Percentiles rank a stretch among this genome's conserved stretches.
These are phyloP conservation scores for Tuber aestivum DNA, from an alignment of 495 filamentous ascomycete species.

Conservation along the genomic window DNA sequence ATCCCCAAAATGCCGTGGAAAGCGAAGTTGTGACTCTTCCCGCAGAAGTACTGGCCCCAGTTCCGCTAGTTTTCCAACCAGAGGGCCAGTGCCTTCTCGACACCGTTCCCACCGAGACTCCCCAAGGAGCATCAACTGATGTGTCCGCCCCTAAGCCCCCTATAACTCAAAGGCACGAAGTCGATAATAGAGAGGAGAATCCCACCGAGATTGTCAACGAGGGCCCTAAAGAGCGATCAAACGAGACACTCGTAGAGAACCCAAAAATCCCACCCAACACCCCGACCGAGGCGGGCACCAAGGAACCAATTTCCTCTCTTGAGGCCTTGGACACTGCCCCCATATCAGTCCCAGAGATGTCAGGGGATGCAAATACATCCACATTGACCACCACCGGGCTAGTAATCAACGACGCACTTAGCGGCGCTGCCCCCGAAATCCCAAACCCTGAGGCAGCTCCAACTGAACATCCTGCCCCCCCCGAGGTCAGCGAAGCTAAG, in stretches of 20 bases:
- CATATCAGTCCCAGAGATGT: not conserved
- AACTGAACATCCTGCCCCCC: not conserved
- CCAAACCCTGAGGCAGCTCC: not conserved
- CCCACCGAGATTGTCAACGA: slow-evolving; percentile 7
- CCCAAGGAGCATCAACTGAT: not conserved
- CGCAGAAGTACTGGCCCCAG: not conserved
- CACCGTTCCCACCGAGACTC: not conserved
- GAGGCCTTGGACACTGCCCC: not conserved
- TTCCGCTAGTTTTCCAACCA: not conserved
- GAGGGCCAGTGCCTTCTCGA: slow-evolving; percentile 6
- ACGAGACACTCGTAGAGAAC: not conserved
- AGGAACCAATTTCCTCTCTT: not conserved
- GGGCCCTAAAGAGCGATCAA: not conserved
- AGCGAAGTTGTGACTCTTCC: not conserved
- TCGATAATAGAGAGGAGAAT: not conserved
- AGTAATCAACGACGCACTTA: not conserved
- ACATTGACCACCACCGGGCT: not conserved
- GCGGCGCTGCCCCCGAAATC: not conserved
- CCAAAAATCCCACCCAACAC: not conserved
- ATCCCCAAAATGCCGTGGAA: not conserved
- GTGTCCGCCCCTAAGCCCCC: not conserved
- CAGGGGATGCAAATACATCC: not conserved
- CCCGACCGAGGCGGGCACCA: not conserved
- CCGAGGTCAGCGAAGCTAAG: not conserved
- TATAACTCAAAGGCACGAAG: slow-evolving; percentile 5